A percentile compares a stretch with the other conserved stretches of the same genome.
Evolutionary conservation across 371 early-diverging fungal species (phyloP).

Genomic region (Syncephalastrum racemosum): DNA sequence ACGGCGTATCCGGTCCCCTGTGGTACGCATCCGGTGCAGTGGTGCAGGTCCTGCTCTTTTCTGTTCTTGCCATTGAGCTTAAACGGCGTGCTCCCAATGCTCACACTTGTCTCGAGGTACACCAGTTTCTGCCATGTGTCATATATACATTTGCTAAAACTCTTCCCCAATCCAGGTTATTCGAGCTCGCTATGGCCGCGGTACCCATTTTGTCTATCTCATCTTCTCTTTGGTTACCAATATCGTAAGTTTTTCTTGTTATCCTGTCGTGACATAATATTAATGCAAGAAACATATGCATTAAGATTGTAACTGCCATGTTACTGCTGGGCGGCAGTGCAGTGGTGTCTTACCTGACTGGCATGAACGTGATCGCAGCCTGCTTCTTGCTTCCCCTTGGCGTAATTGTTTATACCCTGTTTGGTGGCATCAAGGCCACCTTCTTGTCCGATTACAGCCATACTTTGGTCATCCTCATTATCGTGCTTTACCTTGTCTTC

Average conservation of each 20-base stretch:
- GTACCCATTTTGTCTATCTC: constrained; percentile 60
- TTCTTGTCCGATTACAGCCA: constrained; percentile 74
- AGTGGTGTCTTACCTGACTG: constrained; percentile 65
- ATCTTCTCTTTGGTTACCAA: constrained; percentile 59
- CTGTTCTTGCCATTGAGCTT: constrained; percentile 68
- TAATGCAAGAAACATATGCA: not conserved
- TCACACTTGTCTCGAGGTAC: constrained; percentile 66
- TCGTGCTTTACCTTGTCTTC: constrained; percentile 65
- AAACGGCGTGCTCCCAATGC: constrained; percentile 71
- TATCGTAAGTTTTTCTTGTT: constrained; percentile 24
- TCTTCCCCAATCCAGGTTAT: constrained; percentile 32
- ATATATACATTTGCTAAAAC: not conserved
- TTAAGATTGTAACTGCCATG: constrained; percentile 68
- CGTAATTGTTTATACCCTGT: constrained; percentile 64
- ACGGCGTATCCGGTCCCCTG: constrained; percentile 63
- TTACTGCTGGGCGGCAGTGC: constrained; percentile 68
- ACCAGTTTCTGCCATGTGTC: not conserved
- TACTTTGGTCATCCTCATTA: constrained; percentile 64
- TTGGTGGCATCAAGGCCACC: constrained; percentile 73
- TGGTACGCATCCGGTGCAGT: constrained; percentile 73
- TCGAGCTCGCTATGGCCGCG: constrained; percentile 60
- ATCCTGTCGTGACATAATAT: too few relatives aligned
- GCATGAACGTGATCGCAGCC: constrained; percentile 66
- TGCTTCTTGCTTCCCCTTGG: constrained; percentile 69
- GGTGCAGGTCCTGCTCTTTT: constrained; percentile 69